These are phyloP conservation scores for Epithele typhae DNA, from an alignment of 768 basidiomycete genomes.

Conservation along the genomic window DNA sequence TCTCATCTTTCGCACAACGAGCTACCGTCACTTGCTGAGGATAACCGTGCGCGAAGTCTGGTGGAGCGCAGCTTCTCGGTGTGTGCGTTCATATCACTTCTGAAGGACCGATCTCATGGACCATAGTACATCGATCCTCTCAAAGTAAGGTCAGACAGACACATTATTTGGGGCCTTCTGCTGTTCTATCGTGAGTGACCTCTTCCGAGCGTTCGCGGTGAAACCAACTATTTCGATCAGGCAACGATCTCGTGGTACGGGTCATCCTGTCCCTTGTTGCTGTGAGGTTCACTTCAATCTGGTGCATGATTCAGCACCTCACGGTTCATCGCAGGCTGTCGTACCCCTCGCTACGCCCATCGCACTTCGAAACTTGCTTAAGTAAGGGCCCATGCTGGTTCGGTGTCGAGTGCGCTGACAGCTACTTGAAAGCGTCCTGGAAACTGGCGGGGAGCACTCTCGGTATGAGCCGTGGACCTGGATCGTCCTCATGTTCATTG, in stretches of 20 bases:
- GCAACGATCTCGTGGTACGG: too few species aligned
- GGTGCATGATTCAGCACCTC: background rate
- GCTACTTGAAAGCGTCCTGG: conserved; percentile 11
- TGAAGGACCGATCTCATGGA: background rate
- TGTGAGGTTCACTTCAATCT: background rate
- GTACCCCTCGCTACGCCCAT: conserved; percentile 22
- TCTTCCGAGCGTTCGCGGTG: background rate
- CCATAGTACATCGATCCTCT: conserved; percentile 1
- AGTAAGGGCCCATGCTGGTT: background rate
- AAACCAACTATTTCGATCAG: too few species aligned
- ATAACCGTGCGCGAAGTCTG: conserved; percentile 21
- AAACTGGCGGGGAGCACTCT: conserved; percentile 41
- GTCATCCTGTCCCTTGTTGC: too few species aligned
- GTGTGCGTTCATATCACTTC: too few species aligned
- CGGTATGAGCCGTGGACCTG: conserved; percentile 64
- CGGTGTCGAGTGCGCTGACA: background rate
- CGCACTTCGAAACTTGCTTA: too few species aligned
- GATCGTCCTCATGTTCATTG: conserved; percentile 48
- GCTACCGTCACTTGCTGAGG: conserved; percentile 30
- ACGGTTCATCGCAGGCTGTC: conserved; percentile 28
- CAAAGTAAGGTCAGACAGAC: conserved; percentile 27
- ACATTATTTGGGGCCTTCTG: conserved; percentile 30
- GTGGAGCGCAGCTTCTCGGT: background rate
- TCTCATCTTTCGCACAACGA: conserved; percentile 24
- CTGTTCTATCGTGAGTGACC: conserved; percentile 1